A percentile compares a stretch with the other conserved stretches of the same genome.
Conservation (phyloP, 805 yeast genomes). For the Yarrowia sp. region DNA sequence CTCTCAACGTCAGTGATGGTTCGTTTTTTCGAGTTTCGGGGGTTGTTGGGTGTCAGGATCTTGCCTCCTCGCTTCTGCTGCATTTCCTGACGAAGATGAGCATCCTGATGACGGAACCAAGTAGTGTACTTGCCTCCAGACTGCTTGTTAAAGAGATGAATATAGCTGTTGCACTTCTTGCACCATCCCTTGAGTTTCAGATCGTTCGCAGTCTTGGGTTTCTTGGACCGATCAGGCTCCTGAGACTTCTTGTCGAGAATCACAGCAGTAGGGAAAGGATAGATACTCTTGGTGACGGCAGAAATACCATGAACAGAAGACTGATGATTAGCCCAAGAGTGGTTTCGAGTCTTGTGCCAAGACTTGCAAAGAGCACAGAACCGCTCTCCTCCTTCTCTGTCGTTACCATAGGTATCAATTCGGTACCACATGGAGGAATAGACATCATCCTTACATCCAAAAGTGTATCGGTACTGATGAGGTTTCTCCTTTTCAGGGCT, state of each 20-base stretch:
- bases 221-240: not conserved
- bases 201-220: not conserved
- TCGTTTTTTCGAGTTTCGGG: not conserved
- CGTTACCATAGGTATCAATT: not conserved
- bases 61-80: not conserved
- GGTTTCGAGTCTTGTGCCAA: slow-evolving; percentile 1
- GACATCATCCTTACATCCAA: not conserved
- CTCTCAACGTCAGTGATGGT: not conserved
- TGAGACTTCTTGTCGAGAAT: not conserved
- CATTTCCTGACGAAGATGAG: not conserved
- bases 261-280: not conserved
- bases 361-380: slow-evolving; percentile 1
- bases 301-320: not conserved
- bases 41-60: not conserved
- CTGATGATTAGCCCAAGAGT: slow-evolving; percentile 3
- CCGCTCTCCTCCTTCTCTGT: not conserved
- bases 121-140: not conserved
- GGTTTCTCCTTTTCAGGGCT: not conserved
- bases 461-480: not conserved
- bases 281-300: not conserved
- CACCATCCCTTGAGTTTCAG: not conserved
- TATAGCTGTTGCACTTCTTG: not conserved
- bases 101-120: not conserved
- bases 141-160: not conserved
- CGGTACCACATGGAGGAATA: slow-evolving; percentile 4